phyloP scores from a whole-genome alignment of 139 green algal genomes.

The Chlamydomonas sphaeroides region DNA sequence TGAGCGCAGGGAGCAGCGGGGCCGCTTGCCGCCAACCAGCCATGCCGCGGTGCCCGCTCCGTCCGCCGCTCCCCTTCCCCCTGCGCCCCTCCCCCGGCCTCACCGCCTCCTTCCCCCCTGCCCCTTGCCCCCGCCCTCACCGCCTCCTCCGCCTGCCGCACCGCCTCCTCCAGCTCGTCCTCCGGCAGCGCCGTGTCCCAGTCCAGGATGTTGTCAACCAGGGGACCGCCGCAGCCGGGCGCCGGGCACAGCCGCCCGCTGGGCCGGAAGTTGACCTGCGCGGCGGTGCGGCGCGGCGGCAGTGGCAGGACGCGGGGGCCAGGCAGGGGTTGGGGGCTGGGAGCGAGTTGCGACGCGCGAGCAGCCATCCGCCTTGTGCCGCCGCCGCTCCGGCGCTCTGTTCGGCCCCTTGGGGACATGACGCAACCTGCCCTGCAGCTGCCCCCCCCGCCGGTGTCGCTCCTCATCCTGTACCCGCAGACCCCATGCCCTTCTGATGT shows the following conservation, averaged over 20 bases:
- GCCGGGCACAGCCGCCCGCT: constrained; percentile 81
- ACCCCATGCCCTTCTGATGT: too few relatives aligned
- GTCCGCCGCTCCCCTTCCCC: neutral
- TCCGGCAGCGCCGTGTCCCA: constrained; percentile 89
- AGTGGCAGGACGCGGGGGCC: too few relatives aligned
- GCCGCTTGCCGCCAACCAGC: too few relatives aligned
- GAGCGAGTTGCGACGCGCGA: too few relatives aligned
- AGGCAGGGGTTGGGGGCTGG: too few relatives aligned
- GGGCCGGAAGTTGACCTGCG: constrained; percentile 82
- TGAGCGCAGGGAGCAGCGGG: neutral
- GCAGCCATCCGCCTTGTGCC: too few relatives aligned
- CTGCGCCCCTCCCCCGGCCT: neutral
- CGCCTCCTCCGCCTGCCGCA: constrained; percentile 67
- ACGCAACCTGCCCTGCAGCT: too few relatives aligned
- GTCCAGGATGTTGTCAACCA: constrained; percentile 88
- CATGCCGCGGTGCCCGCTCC: neutral
- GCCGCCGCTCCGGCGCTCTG: too few relatives aligned
- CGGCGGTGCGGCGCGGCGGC: too few relatives aligned
- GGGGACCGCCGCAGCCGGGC: constrained; percentile 63
- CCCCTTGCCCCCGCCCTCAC: constrained; percentile 34
- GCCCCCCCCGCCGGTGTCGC: too few relatives aligned
- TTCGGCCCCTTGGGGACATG: too few relatives aligned
- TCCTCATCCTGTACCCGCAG: too few relatives aligned
- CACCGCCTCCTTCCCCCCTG: constrained; percentile 54
- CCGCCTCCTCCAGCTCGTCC: constrained; percentile 80